phyloP scores from a whole-genome alignment of 345 rosid genomes.

The Anastatica hierochuntica region DNA sequence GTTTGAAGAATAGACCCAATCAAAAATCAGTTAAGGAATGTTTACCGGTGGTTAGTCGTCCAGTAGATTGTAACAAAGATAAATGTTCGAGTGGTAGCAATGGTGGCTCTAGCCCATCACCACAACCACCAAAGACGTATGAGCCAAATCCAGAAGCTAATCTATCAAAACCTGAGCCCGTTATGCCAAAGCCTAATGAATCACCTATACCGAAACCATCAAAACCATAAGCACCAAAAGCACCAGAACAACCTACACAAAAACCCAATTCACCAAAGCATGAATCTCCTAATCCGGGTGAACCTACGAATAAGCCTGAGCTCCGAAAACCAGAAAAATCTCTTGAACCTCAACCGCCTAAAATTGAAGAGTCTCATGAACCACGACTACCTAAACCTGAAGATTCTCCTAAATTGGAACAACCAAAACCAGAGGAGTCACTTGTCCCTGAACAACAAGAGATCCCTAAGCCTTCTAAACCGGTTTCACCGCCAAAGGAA shows the following conservation, averaged over 20 bases:
- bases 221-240: conserved; percentile 1
- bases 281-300: conserved; percentile 6
- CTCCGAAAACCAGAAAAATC: conserved; percentile 4
- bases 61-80: conserved; percentile 49
- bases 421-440: conserved; percentile 7
- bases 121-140: too few species aligned
- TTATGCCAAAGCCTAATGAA: conserved; percentile 1
- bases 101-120: conserved; percentile 1
- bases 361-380: conserved; percentile 2
- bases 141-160: conserved; percentile 15
- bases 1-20: conserved; percentile 36
- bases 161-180: neutral
- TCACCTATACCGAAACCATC: conserved; percentile 12
- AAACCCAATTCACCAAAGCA: too few species aligned
- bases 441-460: conserved; percentile 10
- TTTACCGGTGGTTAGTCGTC: conserved; percentile 35
- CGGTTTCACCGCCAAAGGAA: conserved; percentile 15
- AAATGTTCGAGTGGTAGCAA: conserved; percentile 25
- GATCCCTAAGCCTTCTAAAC: neutral
- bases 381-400: neutral
- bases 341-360: conserved; percentile 3
- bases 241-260: conserved; percentile 12
- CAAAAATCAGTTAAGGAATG: conserved; percentile 37
- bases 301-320: neutral
- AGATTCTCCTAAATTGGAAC: conserved; percentile 16